Base-by-base conservation (phyloP, 257 asterid genomes). In the Lycium barbarum region DNA sequence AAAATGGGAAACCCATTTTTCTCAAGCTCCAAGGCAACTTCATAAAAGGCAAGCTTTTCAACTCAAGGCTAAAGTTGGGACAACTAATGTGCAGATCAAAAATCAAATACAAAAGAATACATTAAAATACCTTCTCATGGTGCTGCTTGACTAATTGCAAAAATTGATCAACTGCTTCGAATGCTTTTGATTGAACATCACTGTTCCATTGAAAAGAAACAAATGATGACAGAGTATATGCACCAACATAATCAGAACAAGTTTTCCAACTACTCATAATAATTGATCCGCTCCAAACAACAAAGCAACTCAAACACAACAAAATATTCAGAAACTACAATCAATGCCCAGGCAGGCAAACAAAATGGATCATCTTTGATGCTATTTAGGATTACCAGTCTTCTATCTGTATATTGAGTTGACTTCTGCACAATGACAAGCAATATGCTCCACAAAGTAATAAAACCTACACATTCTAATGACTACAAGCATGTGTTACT, bases 81-180 rank as follows among this genome's bases (percentile, higher is more conserved):
- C 43, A 74, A 20, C 61, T 49, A 22, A 74, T 74, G 62, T 12
- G 81, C 81, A 49, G 22, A 26, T 49, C 17, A 51, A 49, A 45
- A 47, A 6, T 35, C n/a, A 35, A 35, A 35, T 0, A 13, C 2
- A 10, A 63, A 71, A 2, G 18, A 72, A 47, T 20, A 22, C 13
- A 74, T 0, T 74, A 74, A 45, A 43, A 78, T 74, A 96, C 99
- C 98, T 95, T 95, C 67, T 95, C 97, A 22, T 74, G 61, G 81
- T 87, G 81, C 84, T 95, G 97, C 87, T 90, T 97, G 92, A 97
- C 95, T 88, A 94, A 68, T 85, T 93, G 97, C 93, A 97, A 84
- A 90, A 97, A 97, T 80, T 94, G 98, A 78, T 97, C 99, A 85
- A 94, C 98, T 47, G 99, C 98, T 93, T 94, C 90, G 87, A 93